Base-by-base conservation (phyloP, 345 rosid species). In the Anacardium occidentale region DNA sequence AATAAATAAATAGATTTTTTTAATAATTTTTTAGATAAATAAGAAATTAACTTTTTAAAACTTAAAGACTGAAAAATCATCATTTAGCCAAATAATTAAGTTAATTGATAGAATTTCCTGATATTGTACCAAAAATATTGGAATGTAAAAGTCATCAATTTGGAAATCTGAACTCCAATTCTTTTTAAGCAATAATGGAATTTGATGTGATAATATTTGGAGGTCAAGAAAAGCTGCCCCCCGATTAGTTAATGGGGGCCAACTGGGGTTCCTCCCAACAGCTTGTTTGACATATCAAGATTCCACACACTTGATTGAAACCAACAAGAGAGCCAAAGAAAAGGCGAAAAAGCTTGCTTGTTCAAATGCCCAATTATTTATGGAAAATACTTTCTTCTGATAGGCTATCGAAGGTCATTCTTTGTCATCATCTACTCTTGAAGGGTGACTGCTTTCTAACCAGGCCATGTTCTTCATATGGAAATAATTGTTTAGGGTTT, bases 201-300 rank as follows among this genome's bases (percentile, higher is more conserved):
- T 51, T 52, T 29, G 44, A 45, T 48, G 21, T 21, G 21, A 29
- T 14, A 53, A 1, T 14, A 47, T 48, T 51, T 55, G 63, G 55
- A 42, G 63, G 64, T 52, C 18, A 52, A 60, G 56, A 66, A 61
- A 20, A 5, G 70, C 63, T 29, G 64, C 24, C 71, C n/a, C 25
- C 15, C 18, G 15, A 24, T 55, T 21, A 7, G 71, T 54, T 58
- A 13, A 3, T 22, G 13, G 29, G 59, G 66, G 59, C 51, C 42
- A n/a, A 68, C 2, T 18, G 0, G 32, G 72, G 72, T 58, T 62
- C 24, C 14, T 45, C 47, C 44, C 48, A 64, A 60, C 75, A 58
- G 24, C 77, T 65, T 22, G 60, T 37, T 69, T 59, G 73, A 68
- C 70, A 52, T 40, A 7, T 74, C 62, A 68, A 37, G 61, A 58